phyloP scores from a whole-genome alignment of 176 grass and related monocot genomes.

The Aechmea fasciata region DNA sequence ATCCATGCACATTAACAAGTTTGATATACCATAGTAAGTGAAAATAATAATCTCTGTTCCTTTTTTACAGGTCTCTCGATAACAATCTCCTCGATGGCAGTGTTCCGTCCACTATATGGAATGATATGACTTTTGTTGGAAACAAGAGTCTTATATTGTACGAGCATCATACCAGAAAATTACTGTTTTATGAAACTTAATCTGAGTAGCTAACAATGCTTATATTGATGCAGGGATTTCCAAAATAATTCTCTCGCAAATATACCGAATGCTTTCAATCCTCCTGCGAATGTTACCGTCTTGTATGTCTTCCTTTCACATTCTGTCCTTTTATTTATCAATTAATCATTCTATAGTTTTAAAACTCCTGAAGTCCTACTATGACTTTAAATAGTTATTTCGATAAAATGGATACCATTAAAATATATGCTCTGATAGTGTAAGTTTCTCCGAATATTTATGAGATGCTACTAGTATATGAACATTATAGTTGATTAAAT shows the following conservation, averaged over 20 bases:
- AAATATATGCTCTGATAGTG: too few relatives aligned
- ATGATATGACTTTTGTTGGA: conserved; percentile 39
- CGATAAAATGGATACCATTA: too few relatives aligned
- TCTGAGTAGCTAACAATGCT: background rate
- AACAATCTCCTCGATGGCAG: conserved; percentile 34
- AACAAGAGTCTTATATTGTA: conserved; percentile 80
- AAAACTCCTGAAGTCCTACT: too few relatives aligned
- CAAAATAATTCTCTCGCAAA: conserved; percentile 63
- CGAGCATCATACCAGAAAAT: conserved; percentile 14
- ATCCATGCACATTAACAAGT: background rate
- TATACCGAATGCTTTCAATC: conserved; percentile 42
- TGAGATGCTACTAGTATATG: too few relatives aligned
- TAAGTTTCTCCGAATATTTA: too few relatives aligned
- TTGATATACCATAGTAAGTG: background rate
- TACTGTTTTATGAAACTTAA: background rate
- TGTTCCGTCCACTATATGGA: conserved; percentile 66
- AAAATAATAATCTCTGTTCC: background rate
- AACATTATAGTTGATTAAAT: too few relatives aligned
- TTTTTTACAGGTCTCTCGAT: conserved; percentile 50
- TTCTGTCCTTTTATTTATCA: background rate
- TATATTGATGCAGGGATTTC: conserved; percentile 58
- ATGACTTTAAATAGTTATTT: too few relatives aligned
- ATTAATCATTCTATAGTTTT: background rate
- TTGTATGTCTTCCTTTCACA: conserved; percentile 48
- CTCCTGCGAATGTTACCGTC: conserved; percentile 44